Base-by-base conservation (phyloP, 257 asterid species). In the Ocimum tenuiflorum region DNA sequence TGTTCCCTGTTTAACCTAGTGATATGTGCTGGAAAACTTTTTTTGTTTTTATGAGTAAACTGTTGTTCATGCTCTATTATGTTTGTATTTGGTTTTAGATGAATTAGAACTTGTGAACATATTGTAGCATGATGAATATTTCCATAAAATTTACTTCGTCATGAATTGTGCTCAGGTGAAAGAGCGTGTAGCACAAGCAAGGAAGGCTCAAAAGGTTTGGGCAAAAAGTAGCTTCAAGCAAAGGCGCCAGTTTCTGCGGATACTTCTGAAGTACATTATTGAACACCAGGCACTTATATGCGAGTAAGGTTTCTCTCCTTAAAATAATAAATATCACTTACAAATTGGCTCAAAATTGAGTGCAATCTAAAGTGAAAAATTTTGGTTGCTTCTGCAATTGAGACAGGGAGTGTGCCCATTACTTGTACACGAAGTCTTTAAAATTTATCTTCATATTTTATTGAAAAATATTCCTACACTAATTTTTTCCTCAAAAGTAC, bases 281-380 rank as follows among this genome's bases (percentile, higher is more conserved):
- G 97, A 94, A 54, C 95, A 94, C 71, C 99, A 94, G 76, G 89
- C 86, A 60, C 96, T 90, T 65, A 94, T 94, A 78, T 94, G 99
- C 96, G 95, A 94, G 99, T 94, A 81, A 81, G 94, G 70, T 70
- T 56, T 72, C 20, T 50, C 59, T 23, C 67, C 45, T 36, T n/a
- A 67, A 27, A 29, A 42, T 18, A 12, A 35, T 33, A 68, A 33
- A 15, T 19, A 19, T 41, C 36, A 60, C 7, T 29, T 8, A 39
- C n/a, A 31, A 47, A 18, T 29, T 45, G 53, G 58, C 35, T 24
- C 11, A 14, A 31, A 19, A 58, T 45, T 46, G 6, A 68, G 18
- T 24, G 17, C 36, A 20, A 42, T 14, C 36, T 49, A 39, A 47
- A 48, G 49, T 19, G 19, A 49, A 5, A 15, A 33, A n/a, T 15